Evolutionary conservation across 768 basidiomycete genomes (phyloP), one percentile per base, ranked within the genome.

Genomic region (Rhodosporidiobolus odoratus): DNA sequence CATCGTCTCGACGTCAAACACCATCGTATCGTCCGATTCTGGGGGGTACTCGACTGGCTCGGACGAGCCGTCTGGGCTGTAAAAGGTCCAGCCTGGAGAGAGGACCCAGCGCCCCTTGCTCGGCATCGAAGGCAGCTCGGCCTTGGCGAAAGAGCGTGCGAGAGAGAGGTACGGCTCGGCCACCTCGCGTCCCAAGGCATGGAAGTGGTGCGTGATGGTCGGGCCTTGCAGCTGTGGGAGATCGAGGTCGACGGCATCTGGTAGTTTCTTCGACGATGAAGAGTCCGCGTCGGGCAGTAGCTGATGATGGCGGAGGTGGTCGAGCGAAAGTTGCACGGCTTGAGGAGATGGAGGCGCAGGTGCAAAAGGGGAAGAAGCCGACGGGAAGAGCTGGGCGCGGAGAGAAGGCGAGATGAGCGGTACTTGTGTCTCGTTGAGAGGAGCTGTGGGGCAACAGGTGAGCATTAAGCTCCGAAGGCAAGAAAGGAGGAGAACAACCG

Each of bases 1-100:
- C 84, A 98, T 84, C 0, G 91, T 92, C 80, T 99, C 94, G 64
- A 98, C 90, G 78, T 99, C 96, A 76, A 98, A 96, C 16, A 86
- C 85, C 72, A 98, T 85, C 83, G 89, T 83, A 34, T 60, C 63
- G 52, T 86, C 81, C 1, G 84, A 82, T 63, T 83, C 83, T 0
- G 89, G 45, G 19, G 81, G 89, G 75, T 82, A 86, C 4, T 85
- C 82, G 62, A 94, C 88, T 16, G 85, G 84, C 76, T 91, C 88
- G 76, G 83, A 84, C 30, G 87, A 86, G 3, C 93, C 94, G 76
- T 95, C 91, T 2, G 84, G 81, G 69, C 86, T 77, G 77, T 97
- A 97, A 76, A 88, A 88, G 4, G 91, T 94, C 96, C 95, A 98
- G 19, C 95, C 95, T 83, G 79, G 85, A 80, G 81, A 74, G 56